phyloP scores from a whole-genome alignment of 768 basidiomycete genomes.

The Serendipita sp. region DNA sequence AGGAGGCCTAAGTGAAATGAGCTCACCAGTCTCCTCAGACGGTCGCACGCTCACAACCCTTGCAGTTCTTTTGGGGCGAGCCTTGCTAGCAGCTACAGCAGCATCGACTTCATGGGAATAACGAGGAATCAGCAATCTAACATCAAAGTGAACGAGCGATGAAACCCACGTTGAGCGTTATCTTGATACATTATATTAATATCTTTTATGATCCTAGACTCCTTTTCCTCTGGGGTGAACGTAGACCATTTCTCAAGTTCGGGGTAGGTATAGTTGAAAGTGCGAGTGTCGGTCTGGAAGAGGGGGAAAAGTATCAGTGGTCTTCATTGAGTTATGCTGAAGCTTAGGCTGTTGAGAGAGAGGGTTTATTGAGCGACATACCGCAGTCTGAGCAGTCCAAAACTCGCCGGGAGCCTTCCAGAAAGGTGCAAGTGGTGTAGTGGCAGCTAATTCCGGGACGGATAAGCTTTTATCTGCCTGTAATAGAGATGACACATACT shows the following conservation, averaged over 20 bases:
- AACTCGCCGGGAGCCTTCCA: constrained; percentile 24
- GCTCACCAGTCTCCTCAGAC: no score
- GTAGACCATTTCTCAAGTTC: constrained; percentile 17
- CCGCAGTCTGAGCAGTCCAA: constrained; percentile 24
- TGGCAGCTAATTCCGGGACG: background rate
- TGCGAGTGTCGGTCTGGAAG: constrained; percentile 15
- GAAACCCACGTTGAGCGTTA: background rate
- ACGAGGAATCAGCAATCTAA: no score
- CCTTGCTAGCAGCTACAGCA: background rate
- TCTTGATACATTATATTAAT: background rate
- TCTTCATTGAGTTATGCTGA: no score
- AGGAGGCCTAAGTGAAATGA: no score
- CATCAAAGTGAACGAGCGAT: no score
- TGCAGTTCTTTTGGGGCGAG: no score
- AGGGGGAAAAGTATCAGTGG: background rate
- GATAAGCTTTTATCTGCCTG: background rate
- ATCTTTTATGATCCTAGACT: background rate
- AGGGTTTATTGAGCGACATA: background rate
- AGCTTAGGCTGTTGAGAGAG: background rate
- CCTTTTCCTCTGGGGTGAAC: background rate
- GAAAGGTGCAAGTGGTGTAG: constrained; percentile 24
- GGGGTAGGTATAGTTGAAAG: constrained; percentile 33
- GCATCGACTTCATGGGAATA: background rate
- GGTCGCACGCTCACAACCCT: no score
- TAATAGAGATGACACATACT: background rate